These are phyloP conservation scores for Phytophthora cactorum DNA, from an alignment of 352 stramenopile genomes.

Conservation along the genomic window DNA sequence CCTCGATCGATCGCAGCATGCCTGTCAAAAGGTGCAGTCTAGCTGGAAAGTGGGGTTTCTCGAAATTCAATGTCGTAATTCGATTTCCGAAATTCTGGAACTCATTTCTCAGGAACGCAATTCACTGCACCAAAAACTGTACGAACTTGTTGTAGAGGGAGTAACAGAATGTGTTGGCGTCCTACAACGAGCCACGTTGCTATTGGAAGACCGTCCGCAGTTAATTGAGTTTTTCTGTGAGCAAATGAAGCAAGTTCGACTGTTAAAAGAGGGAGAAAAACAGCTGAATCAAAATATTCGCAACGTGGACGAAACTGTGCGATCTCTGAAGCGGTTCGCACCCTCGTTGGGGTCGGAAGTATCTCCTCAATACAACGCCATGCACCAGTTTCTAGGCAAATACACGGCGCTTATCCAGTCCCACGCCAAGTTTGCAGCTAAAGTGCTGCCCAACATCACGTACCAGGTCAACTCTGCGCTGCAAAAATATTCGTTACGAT, in stretches of 20 bases:
- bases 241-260: constrained; percentile 66
- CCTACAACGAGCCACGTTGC: constrained; percentile 52
- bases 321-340: constrained; percentile 53
- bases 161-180: constrained; percentile 45
- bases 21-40: constrained; percentile 67
- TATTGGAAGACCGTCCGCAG: constrained; percentile 75
- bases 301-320: constrained; percentile 71
- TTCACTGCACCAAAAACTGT: constrained; percentile 45
- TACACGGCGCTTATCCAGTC: constrained; percentile 56
- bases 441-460: constrained; percentile 71
- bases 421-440: constrained; percentile 66
- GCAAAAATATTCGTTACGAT: constrained; percentile 58
- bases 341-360: constrained; percentile 37
- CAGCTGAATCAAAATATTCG: constrained; percentile 71
- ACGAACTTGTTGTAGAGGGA: constrained; percentile 41
- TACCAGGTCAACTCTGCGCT: constrained; percentile 68
- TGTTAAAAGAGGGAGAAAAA: constrained; percentile 59
- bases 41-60: constrained; percentile 80
- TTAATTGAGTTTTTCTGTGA: constrained; percentile 77
- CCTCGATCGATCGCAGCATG: constrained; percentile 61
- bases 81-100: constrained; percentile 69
- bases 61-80: constrained; percentile 71
- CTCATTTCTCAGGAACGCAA: constrained; percentile 59
- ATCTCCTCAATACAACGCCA: constrained; percentile 47
- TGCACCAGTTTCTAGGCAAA: constrained; percentile 57